A percentile compares a stretch with the other conserved stretches of the same genome.
Evolutionary conservation across 1,284 basidiomycete genomes (phyloP).

Genomic region (Gomphus bonarii): DNA sequence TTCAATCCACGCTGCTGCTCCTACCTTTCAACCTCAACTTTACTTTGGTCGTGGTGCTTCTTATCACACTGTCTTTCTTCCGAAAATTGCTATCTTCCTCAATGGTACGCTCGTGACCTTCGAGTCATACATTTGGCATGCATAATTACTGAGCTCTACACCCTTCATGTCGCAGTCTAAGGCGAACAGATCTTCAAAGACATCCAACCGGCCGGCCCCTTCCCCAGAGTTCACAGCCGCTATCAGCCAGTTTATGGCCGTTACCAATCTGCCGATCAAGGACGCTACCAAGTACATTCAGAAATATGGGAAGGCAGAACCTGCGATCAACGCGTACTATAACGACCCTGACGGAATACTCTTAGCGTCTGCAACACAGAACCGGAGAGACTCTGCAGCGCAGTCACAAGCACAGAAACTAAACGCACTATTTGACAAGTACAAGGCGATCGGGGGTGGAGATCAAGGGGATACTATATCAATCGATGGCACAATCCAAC

Average conservation of each 20-base stretch:
- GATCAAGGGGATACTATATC: conserved; percentile 46
- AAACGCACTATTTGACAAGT: conserved; percentile 60
- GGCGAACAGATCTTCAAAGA: conserved; percentile 1
- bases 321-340: conserved; percentile 70
- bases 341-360: conserved; percentile 21
- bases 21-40: background rate
- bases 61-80: conserved; percentile 9
- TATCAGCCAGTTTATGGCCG: conserved; percentile 7
- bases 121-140: background rate
- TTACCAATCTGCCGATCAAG: conserved; percentile 20
- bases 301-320: conserved; percentile 59
- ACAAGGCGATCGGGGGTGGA: conserved; percentile 52
- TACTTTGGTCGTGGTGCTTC: background rate
- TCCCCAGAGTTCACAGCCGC: conserved; percentile 6
- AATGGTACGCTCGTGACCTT: conserved; percentile 1
- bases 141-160: background rate
- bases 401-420: conserved; percentile 27
- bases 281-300: conserved; percentile 70
- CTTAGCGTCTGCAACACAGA: conserved; percentile 18
- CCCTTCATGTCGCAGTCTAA: background rate
- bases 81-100: conserved; percentile 8
- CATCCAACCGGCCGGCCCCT: background rate
- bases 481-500: conserved; percentile 64
- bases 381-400: conserved; percentile 5
- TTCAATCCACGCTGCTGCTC: background rate